phyloP scores from a whole-genome alignment of 2,329 filamentous ascomycete species.

The Domatiomyces catenatus region DNA sequence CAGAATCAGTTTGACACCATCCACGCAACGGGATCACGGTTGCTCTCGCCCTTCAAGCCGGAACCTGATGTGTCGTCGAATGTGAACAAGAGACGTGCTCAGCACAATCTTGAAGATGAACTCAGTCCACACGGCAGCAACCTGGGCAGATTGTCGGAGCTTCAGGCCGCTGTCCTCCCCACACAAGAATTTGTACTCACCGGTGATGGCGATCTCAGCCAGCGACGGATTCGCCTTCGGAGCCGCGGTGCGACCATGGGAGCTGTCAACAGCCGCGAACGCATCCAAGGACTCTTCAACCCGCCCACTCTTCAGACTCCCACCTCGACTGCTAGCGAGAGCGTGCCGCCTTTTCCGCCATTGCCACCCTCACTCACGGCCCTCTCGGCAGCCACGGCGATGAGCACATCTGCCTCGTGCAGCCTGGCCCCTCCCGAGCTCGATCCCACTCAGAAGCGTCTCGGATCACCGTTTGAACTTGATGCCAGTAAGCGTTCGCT shows the following conservation, averaged over 20 bases:
- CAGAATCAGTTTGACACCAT: constrained; percentile 29
- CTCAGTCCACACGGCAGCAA: constrained; percentile 29
- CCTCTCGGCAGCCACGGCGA: constrained; percentile 7
- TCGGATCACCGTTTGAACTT: constrained; percentile 34
- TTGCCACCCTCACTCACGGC: constrained; percentile 11
- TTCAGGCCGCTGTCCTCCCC: constrained; percentile 1
- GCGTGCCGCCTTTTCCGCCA: constrained; percentile 12
- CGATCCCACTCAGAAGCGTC: constrained; percentile 27
- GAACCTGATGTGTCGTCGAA: constrained; percentile 35
- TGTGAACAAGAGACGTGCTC: constrained; percentile 43
- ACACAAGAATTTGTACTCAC: constrained; percentile 14
- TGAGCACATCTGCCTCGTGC: constrained; percentile 8
- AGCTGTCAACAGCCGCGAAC: constrained; percentile 36
- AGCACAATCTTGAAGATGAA: constrained; percentile 39
- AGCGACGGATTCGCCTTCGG: constrained; percentile 43
- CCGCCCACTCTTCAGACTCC: constrained; percentile 24
- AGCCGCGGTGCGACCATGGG: constrained; percentile 48
- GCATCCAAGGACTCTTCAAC: constrained; percentile 40
- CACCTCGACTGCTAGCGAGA: constrained; percentile 13
- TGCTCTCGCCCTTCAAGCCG: constrained; percentile 40
- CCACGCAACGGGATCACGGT: constrained; percentile 28
- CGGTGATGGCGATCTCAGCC: constrained; percentile 29
- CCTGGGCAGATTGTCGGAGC: constrained; percentile 19
- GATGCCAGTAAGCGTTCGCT: constrained; percentile 23
- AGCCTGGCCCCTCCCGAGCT: constrained; percentile 22